These are phyloP conservation scores for Candida jianshihensis DNA, from an alignment of 805 yeast species.

Conservation along the genomic window DNA sequence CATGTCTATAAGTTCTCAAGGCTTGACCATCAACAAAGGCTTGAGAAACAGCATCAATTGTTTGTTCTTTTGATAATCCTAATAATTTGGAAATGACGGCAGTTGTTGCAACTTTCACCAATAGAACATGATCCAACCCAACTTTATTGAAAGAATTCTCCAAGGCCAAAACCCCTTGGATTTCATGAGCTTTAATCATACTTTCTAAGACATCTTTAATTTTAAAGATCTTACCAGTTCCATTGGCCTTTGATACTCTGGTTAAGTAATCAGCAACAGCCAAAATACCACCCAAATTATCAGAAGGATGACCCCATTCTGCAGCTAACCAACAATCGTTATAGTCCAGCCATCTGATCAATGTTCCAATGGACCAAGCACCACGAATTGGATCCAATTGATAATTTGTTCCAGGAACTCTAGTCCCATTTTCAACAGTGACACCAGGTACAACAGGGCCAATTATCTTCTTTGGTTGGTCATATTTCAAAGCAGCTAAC, in stretches of 20 bases:
- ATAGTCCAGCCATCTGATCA: conserved; percentile 55
- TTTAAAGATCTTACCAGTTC: conserved; percentile 36
- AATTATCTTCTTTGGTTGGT: conserved; percentile 39
- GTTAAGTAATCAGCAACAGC: conserved; percentile 53
- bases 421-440: conserved; percentile 47
- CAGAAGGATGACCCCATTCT: conserved; percentile 68
- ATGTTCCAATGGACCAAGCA: conserved; percentile 50
- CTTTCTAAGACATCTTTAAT: conserved; percentile 44
- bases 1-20: conserved; percentile 54
- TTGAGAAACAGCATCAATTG: conserved; percentile 49
- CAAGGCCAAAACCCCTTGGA: conserved; percentile 51
- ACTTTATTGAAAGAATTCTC: conserved; percentile 55
- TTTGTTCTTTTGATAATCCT: conserved; percentile 44
- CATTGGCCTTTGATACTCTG: conserved; percentile 35
- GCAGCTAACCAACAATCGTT: conserved; percentile 64
- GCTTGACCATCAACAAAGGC: conserved; percentile 58
- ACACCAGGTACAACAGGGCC: conserved; percentile 56
- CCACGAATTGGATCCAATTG: conserved; percentile 51
- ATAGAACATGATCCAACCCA: conserved; percentile 52
- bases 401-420: conserved; percentile 44
- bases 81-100: conserved; percentile 51
- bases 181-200: conserved; percentile 61
- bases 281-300: conserved; percentile 51
- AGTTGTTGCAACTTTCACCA: conserved; percentile 55
- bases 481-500: conserved; percentile 47